Base-by-base conservation (phyloP, 208 protist species). In the Crithidia mellificae region DNA sequence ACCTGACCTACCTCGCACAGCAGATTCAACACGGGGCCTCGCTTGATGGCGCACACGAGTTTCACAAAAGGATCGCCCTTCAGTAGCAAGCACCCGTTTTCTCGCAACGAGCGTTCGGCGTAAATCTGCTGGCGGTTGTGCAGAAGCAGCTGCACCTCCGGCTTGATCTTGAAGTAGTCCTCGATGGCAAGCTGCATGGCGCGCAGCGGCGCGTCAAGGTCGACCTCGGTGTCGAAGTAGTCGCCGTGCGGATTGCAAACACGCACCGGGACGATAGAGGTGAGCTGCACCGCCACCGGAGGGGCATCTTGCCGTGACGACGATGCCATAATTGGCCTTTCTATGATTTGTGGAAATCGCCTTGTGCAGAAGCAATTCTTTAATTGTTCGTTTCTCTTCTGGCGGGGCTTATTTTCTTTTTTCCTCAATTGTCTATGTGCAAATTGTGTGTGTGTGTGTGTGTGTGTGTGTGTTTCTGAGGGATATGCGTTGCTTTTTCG, bases 1-100 rank as follows among this genome's bases (percentile, higher is more conserved):
- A 77, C 65, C 39, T 43, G 69, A 19, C 55, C 55, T 9, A 72
- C 57, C 47, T 80, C 67, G 69, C 73, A 85, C 81, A 87, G 58
- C 25, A 95, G 53, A 62, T 95, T 95, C 27, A 92, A 63, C 57
- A 85, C 63, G 27, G 84, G 63, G 0, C 90, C 90, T 38, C 87
- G 85, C 74, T 90, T 90, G 29, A 91, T 44, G 53, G 72, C 53
- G 65, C 80, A 83, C 5, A 90, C 69, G 14, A 95, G 55, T 68
- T 88, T 91, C 47, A 95, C 75, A 58, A 82, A 93, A 2, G 90
- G 90, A 61, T 95, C 90, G n/a, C 90, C 90, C 61, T 95, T 95
- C 19, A 92, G 83, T 61, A 95, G 50, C 49, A 92, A 73, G 63
- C 90, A 95, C 9, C 87, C 87, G 62, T 92, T 95, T 38, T 81